Conservation (phyloP, 371 early-diverging fungal genomes). For the Mucor lusitanicus region DNA sequence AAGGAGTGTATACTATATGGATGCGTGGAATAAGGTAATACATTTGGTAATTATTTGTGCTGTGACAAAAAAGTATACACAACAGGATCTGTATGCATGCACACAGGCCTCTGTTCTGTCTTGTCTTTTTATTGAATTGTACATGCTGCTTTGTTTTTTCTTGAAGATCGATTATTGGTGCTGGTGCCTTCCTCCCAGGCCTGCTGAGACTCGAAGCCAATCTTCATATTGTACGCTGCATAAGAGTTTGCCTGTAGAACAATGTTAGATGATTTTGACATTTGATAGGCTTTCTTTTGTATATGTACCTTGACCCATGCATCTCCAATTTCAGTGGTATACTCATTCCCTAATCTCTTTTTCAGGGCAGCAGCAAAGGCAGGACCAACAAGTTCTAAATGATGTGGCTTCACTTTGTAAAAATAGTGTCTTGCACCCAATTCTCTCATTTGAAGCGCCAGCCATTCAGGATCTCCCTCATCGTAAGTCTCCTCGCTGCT, state of each 20-base stretch:
- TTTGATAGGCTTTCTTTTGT: neutral
- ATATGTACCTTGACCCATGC: conserved; percentile 42
- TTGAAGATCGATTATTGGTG: neutral
- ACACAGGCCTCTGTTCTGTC: neutral
- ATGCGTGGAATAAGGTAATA: neutral
- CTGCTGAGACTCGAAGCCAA: conserved; percentile 39
- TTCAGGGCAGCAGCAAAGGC: conserved; percentile 43
- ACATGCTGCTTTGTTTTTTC: conserved; percentile 19
- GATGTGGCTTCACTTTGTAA: conserved; percentile 37
- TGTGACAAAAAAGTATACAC: neutral
- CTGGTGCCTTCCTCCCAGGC: conserved; percentile 35
- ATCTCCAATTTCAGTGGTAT: conserved; percentile 36
- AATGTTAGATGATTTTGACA: neutral
- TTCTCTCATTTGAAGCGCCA: conserved; percentile 30
- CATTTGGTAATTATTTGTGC: neutral
- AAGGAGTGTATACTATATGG: neutral
- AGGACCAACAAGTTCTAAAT: conserved; percentile 37
- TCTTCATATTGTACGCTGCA: conserved; percentile 39
- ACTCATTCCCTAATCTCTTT: conserved; percentile 38
- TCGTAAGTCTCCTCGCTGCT: conserved; percentile 9
- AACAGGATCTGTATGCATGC: neutral
- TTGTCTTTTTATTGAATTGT: conserved; percentile 4
- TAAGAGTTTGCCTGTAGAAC: conserved; percentile 35
- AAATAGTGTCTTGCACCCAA: conserved; percentile 45
- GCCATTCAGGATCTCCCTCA: conserved; percentile 32